These are phyloP conservation scores for Diplodia scrobiculata DNA, from an alignment of 2,329 filamentous ascomycete species.

Conservation along the genomic window DNA sequence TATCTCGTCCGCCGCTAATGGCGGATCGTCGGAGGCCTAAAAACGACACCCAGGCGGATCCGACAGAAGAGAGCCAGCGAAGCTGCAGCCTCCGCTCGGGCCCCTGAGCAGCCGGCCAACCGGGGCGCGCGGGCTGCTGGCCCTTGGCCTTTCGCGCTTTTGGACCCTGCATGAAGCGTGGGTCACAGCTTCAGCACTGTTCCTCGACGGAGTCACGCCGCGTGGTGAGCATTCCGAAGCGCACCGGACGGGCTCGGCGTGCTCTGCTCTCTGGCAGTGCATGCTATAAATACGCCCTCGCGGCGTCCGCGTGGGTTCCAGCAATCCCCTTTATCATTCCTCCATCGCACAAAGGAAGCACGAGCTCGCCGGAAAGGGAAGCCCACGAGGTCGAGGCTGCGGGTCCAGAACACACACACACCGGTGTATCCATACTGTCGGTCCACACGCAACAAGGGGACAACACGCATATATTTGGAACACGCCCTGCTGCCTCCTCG, in stretches of 20 bases:
- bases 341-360: conserved; percentile 9
- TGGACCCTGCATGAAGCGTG: conserved; percentile 16
- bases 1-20: background rate
- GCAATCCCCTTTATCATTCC: too few relatives aligned
- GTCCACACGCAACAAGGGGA: background rate
- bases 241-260: conserved; percentile 3
- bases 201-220: background rate
- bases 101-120: conserved; percentile 7
- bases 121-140: background rate
- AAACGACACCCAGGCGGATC: background rate
- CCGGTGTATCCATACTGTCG: background rate
- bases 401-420: conserved; percentile 19
- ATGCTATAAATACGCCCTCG: conserved; percentile 17
- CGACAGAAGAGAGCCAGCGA: background rate
- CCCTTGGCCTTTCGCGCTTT: background rate
- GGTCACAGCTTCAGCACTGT: conserved; percentile 19
- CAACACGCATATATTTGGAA: conserved; percentile 14
- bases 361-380: conserved; percentile 6
- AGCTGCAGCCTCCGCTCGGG: conserved; percentile 3
- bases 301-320: background rate
- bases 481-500: background rate
- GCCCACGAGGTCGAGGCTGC: conserved; percentile 3
- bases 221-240: conserved; percentile 3
- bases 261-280: background rate
- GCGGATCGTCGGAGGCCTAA: conserved; percentile 5